Evolutionary conservation across 2,329 filamentous ascomycete species (phyloP).

Genomic region (Pseudofabraea citricarpa): DNA sequence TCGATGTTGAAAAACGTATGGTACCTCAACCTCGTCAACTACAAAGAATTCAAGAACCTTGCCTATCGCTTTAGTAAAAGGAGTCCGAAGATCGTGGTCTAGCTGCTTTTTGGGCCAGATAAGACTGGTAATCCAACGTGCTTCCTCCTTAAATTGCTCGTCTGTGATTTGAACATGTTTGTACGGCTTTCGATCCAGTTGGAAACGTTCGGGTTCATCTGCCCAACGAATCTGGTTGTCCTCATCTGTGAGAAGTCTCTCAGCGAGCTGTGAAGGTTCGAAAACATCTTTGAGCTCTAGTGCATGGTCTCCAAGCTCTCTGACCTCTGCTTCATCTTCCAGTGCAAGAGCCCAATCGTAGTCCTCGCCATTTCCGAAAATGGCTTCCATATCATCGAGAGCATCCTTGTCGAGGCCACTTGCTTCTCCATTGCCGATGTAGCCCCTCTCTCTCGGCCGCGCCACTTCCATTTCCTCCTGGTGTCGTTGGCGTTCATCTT

Average conservation of each 20-base stretch:
- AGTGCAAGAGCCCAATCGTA: slow-evolving; percentile 91
- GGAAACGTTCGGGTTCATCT: slow-evolving; percentile 92
- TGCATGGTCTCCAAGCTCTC: slow-evolving; percentile 72
- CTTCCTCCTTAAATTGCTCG: slow-evolving; percentile 86
- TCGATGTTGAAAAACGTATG: slow-evolving; percentile 96
- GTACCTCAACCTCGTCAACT: slow-evolving; percentile 89
- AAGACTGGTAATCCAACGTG: slow-evolving; percentile 84
- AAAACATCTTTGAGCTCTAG: slow-evolving; percentile 97
- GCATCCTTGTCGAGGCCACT: slow-evolving; percentile 87
- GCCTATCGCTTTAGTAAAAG: slow-evolving; percentile 82
- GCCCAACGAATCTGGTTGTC: slow-evolving; percentile 85
- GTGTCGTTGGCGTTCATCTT: slow-evolving; percentile 69
- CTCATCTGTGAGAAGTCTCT: slow-evolving; percentile 92
- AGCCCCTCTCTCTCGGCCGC: slow-evolving; percentile 67
- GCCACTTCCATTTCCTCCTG: slow-evolving; percentile 87
- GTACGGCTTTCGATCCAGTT: slow-evolving; percentile 86
- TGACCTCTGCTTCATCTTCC: slow-evolving; percentile 80
- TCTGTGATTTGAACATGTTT: slow-evolving; percentile 73
- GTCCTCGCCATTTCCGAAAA: slow-evolving; percentile 93
- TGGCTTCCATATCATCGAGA: slow-evolving; percentile 91
- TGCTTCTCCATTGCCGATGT: slow-evolving; percentile 68
- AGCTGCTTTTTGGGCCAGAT: slow-evolving; percentile 80
- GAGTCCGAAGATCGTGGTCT: slow-evolving; percentile 63
- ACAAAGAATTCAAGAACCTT: slow-evolving; percentile 96
- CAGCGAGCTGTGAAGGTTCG: slow-evolving; percentile 88